Percentiles rank a stretch among this genome's conserved stretches.
phyloP scores from a whole-genome alignment of 2,329 filamentous ascomycete species.

The Shiraia sp. region DNA sequence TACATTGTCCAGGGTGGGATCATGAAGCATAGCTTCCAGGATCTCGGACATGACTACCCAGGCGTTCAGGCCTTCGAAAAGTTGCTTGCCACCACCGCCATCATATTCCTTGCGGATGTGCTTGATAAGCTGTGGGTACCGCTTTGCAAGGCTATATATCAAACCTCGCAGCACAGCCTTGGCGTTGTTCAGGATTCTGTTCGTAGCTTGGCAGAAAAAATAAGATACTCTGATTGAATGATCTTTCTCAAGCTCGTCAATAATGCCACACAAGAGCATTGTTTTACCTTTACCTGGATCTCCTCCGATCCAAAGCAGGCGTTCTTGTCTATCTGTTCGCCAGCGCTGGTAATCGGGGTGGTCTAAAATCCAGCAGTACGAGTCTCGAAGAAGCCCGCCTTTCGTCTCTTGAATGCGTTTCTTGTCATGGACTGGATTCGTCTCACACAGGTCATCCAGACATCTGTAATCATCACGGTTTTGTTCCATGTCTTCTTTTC shows the following conservation, averaged over 20 bases:
- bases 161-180: constrained; percentile 52
- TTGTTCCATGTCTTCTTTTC: too few species aligned
- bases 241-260: too few species aligned
- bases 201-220: too few species aligned
- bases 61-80: constrained; percentile 14
- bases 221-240: too few species aligned
- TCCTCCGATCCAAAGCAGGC: constrained; percentile 5
- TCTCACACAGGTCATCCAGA: constrained; percentile 7
- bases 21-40: constrained; percentile 46
- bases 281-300: constrained; percentile 9
- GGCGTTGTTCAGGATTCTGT: too few species aligned
- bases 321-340: background rate
- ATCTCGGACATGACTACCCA: constrained; percentile 30
- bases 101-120: constrained; percentile 12
- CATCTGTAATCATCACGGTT: too few species aligned
- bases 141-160: constrained; percentile 45
- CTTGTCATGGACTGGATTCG: constrained; percentile 10
- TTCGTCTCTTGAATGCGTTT: constrained; percentile 5
- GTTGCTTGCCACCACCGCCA: background rate
- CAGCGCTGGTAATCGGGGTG: constrained; percentile 4
- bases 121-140: constrained; percentile 15
- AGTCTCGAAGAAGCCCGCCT: constrained; percentile 4
- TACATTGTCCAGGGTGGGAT: constrained; percentile 18
- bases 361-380: constrained; percentile 11
- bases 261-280: constrained; percentile 3